phyloP scores from a whole-genome alignment of 441 rosid species.

The Adansonia gregorii region DNA sequence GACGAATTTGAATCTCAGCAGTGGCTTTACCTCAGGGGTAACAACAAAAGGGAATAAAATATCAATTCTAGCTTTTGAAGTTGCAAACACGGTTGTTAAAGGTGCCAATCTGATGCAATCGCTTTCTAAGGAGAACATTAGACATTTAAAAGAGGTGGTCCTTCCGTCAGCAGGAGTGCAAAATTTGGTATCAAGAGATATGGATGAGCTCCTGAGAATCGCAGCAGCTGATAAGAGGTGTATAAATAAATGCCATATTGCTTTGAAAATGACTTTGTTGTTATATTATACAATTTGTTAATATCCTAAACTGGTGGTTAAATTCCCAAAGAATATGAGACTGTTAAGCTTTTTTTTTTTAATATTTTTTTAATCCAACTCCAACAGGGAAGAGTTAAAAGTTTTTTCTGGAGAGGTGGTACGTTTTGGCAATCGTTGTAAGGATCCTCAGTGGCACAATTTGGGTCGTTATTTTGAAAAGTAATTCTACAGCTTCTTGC shows the following conservation, averaged over 20 bases:
- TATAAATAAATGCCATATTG: conserved; percentile 15
- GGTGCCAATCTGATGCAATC: conserved; percentile 93
- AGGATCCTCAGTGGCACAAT: conserved; percentile 99
- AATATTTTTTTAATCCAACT: conserved; percentile 7
- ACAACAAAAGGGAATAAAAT: conserved; percentile 85
- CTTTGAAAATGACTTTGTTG: background rate
- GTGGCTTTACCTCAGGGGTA: conserved; percentile 84
- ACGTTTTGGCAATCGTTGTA: conserved; percentile 98
- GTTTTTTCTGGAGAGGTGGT: conserved; percentile 96
- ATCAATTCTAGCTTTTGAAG: conserved; percentile 90
- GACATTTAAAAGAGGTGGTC: conserved; percentile 82
- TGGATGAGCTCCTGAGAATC: conserved; percentile 70
- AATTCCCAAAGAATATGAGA: background rate
- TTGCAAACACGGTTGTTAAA: conserved; percentile 93
- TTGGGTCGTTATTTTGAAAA: conserved; percentile 93
- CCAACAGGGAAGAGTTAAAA: conserved; percentile 83
- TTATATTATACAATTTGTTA: background rate
- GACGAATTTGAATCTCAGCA: conserved; percentile 69
- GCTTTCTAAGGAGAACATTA: conserved; percentile 69
- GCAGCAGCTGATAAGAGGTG: conserved; percentile 96
- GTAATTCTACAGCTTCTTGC: conserved; percentile 46
- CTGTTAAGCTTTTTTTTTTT: conserved; percentile 19
- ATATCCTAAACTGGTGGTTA: conserved; percentile 11
- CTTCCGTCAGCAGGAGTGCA: conserved; percentile 91
- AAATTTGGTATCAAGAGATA: conserved; percentile 78